These are phyloP conservation scores for Hymenoscyphus fraxineus DNA, from an alignment of 2,329 filamentous ascomycete species.

Conservation along the genomic window DNA sequence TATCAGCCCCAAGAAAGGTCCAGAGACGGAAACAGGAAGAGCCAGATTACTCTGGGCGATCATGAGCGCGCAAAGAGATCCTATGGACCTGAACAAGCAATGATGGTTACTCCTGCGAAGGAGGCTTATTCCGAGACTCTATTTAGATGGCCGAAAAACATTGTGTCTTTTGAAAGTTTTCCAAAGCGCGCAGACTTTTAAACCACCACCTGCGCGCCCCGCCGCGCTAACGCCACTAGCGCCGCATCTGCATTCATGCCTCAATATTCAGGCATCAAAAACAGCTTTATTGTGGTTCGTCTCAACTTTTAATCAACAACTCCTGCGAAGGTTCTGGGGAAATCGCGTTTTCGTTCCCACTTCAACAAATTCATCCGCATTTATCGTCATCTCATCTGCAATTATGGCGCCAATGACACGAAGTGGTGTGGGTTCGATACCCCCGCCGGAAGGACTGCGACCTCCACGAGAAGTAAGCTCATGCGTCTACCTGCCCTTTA, in stretches of 20 bases:
- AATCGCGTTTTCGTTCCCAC: neutral
- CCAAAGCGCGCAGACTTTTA: neutral
- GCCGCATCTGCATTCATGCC: neutral
- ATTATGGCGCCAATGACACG: slow-evolving; percentile 35
- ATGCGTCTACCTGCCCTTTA: neutral
- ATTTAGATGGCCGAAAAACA: slow-evolving; percentile 72
- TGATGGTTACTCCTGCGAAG: slow-evolving; percentile 49
- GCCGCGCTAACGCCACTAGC: slow-evolving; percentile 10
- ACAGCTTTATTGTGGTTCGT: neutral
- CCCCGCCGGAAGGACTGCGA: slow-evolving; percentile 18
- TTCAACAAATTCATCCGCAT: neutral
- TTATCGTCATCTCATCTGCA: neutral
- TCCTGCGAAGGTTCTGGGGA: neutral
- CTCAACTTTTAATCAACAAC: neutral
- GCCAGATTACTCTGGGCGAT: slow-evolving; percentile 81
- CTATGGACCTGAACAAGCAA: slow-evolving; percentile 86
- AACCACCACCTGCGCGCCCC: neutral
- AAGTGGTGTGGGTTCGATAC: slow-evolving; percentile 18
- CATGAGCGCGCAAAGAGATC: slow-evolving; percentile 94
- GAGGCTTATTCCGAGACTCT: slow-evolving; percentile 96
- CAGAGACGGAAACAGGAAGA: slow-evolving; percentile 71
- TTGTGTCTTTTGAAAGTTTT: slow-evolving; percentile 1
- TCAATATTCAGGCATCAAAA: neutral
- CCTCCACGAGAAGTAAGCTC: slow-evolving; percentile 20
- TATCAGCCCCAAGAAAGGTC: slow-evolving; percentile 48